Evolutionary conservation across 2,329 filamentous ascomycete genomes (phyloP).

Genomic region (Ceratocystis smalleyi): DNA sequence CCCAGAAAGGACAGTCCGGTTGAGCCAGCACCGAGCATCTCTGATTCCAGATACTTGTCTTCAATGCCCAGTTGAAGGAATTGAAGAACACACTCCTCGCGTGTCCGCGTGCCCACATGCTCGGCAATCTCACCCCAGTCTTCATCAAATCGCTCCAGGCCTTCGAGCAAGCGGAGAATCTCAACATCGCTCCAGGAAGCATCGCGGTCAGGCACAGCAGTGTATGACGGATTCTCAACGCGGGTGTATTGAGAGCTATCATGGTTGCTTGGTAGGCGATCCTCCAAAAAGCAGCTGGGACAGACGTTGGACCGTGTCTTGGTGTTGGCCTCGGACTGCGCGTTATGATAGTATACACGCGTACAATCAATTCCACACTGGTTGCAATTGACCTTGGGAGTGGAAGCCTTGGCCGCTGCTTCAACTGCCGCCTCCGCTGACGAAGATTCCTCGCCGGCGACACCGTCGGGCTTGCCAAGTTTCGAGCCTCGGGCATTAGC

Average conservation of each 20-base stretch:
- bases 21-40: slow-evolving; percentile 36
- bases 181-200: slow-evolving; percentile 85
- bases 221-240: slow-evolving; percentile 75
- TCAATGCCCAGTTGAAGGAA: slow-evolving; percentile 95
- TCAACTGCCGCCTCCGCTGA: slow-evolving; percentile 48
- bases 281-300: slow-evolving; percentile 77
- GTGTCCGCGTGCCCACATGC: slow-evolving; percentile 77
- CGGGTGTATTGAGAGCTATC: slow-evolving; percentile 70
- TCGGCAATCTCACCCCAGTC: slow-evolving; percentile 90
- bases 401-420: slow-evolving; percentile 48
- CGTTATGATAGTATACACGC: slow-evolving; percentile 44
- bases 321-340: slow-evolving; percentile 40
- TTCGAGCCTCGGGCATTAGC: slow-evolving; percentile 64
- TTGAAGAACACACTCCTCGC: slow-evolving; percentile 92
- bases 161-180: slow-evolving; percentile 76
- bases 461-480: slow-evolving; percentile 53
- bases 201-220: slow-evolving; percentile 63
- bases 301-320: slow-evolving; percentile 77
- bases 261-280: slow-evolving; percentile 65
- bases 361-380: slow-evolving; percentile 85
- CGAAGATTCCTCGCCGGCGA: slow-evolving; percentile 59
- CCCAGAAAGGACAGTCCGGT: slow-evolving; percentile 52
- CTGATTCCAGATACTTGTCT: slow-evolving; percentile 84
- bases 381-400: slow-evolving; percentile 65
- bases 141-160: slow-evolving; percentile 81